phyloP scores from a whole-genome alignment of 1,284 basidiomycete genomes.

The Irpex sp. region DNA sequence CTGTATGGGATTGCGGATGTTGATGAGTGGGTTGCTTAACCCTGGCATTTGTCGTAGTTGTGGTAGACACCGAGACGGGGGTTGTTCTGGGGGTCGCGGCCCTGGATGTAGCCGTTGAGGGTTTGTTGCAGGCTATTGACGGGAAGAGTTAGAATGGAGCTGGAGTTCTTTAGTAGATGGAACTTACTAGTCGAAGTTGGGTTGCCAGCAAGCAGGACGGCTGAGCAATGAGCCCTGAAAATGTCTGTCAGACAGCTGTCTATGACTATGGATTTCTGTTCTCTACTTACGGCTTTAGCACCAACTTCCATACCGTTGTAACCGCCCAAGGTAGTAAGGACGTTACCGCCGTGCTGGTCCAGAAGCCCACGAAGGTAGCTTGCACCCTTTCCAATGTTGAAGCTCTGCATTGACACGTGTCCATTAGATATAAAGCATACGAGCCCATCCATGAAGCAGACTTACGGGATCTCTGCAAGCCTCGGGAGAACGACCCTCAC shows the following conservation, averaged over 20 bases:
- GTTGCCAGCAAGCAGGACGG: constrained; percentile 59
- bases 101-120: constrained; percentile 78
- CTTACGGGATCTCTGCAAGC: constrained; percentile 66
- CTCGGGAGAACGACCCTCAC: constrained; percentile 56
- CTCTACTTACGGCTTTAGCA: constrained; percentile 55
- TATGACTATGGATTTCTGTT: neutral
- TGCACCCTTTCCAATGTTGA: constrained; percentile 64
- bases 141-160: constrained; percentile 26
- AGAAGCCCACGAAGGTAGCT: constrained; percentile 58
- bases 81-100: constrained; percentile 44
- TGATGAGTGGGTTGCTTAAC: neutral
- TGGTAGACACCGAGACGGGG: constrained; percentile 63
- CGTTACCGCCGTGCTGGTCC: constrained; percentile 47
- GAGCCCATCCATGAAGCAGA: constrained; percentile 13
- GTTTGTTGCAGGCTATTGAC: constrained; percentile 67
- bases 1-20: neutral
- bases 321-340: constrained; percentile 60
- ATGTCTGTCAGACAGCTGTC: constrained; percentile 6
- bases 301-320: constrained; percentile 80
- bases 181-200: constrained; percentile 74
- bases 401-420: constrained; percentile 43
- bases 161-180: constrained; percentile 2
- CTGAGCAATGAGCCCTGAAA: constrained; percentile 54
- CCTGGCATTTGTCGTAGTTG: constrained; percentile 55
- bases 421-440: neutral